Base-by-base conservation (phyloP, 2,329 filamentous ascomycete genomes). In the Aspergillus uvarum region DNA sequence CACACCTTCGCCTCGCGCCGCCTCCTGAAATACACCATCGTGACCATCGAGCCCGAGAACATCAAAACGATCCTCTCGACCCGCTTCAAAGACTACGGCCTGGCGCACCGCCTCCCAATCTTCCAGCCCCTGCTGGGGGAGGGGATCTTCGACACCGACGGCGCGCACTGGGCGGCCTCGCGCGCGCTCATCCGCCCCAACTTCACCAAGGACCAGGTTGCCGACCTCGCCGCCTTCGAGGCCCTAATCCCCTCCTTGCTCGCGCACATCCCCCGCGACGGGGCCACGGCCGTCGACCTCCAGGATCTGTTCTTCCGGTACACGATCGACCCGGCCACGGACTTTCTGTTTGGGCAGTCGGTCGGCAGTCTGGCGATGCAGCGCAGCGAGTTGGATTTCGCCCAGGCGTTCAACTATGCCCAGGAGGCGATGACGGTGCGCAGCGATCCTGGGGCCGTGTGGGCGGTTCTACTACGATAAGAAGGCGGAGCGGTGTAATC, bases 321-420 rank as follows among this genome's bases (percentile, higher is more conserved):
- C 8, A 54, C 52, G 4, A 29, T 91, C 89, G 49, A 90, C 62
- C 84, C 85, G 0, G 85, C 87, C 0, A 90, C 87, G 0, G 85
- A 88, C 50, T 89, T 90, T 64, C 75, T 91, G 4, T 87, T 90
- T 51, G 88, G 88, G 6, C 78, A 85, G 51, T 84, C 81, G 54
- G 81, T 81, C 3, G 75, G 80, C 61, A 80, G 79, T 14, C 67
- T 84, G 35, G 74, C 21, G 53, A 62, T 57, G 31, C 38, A 3
- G 21, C 56, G 35, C 7, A 51, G 49, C 14, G 51, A 58, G 44
- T 26, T 42, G 6, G 56, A 58, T 6, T 80, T 80, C 60, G 69
- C 72, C 0, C 66, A 75, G 44, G 71, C 71, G 6, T 80, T 81
- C 60, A 70, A 72, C 6, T 70, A 72, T 58, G 61, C 67, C 26